Conservation (phyloP, 805 yeast genomes). For the Teunomyces cretensis region DNA sequence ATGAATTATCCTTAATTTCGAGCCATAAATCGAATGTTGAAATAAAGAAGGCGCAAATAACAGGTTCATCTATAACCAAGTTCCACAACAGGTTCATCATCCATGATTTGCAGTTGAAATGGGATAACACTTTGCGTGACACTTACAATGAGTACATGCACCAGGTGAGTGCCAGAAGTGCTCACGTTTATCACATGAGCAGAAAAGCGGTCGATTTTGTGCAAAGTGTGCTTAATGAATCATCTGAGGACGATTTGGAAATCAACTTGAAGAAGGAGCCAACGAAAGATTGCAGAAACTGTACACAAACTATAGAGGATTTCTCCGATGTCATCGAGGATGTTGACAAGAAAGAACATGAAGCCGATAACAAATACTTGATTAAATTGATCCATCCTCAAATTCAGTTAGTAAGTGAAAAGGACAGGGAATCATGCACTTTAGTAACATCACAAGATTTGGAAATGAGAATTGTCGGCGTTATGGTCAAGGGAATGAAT, state of each 20-base stretch:
- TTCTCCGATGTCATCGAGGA: constrained; percentile 37
- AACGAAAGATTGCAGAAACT: background rate
- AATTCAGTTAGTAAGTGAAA: constrained; percentile 59
- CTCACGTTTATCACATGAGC: constrained; percentile 46
- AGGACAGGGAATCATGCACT: constrained; percentile 48
- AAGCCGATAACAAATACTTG: constrained; percentile 56
- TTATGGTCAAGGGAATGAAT: constrained; percentile 43
- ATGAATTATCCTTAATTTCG: constrained; percentile 29
- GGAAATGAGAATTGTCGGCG: constrained; percentile 50
- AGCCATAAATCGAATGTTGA: constrained; percentile 27
- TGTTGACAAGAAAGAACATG: constrained; percentile 39
- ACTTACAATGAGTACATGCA: constrained; percentile 57
- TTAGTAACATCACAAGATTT: constrained; percentile 58
- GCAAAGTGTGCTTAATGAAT: constrained; percentile 36
- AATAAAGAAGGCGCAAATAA: constrained; percentile 20
- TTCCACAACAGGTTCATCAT: constrained; percentile 71
- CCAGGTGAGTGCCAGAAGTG: constrained; percentile 42
- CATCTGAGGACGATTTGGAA: constrained; percentile 13
- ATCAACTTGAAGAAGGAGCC: constrained; percentile 19
- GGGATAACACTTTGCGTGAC: constrained; percentile 74
- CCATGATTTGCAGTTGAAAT: constrained; percentile 70
- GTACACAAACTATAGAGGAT: background rate
- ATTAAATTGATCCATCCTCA: constrained; percentile 79
- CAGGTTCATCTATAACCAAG: constrained; percentile 24
- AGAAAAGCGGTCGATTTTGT: constrained; percentile 50